A percentile compares a stretch with the other conserved stretches of the same genome.
phyloP scores from a whole-genome alignment of 2,329 filamentous ascomycete genomes.

The Diaporthe caulivora region DNA sequence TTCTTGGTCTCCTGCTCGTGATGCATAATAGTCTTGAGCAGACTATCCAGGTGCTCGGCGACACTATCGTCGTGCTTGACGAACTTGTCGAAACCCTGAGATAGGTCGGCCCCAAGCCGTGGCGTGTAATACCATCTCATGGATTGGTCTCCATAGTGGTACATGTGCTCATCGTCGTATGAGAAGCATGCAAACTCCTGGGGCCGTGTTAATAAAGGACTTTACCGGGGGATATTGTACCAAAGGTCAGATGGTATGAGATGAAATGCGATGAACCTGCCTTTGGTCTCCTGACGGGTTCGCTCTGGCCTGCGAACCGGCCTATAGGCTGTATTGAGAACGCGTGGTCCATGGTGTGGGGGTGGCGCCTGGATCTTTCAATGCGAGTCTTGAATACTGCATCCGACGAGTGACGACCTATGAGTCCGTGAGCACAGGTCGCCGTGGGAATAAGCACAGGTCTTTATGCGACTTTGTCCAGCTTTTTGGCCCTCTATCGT shows the following conservation, averaged over 20 bases:
- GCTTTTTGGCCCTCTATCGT: not conserved
- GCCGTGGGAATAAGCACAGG: slow-evolving; percentile 20
- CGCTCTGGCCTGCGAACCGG: slow-evolving; percentile 75
- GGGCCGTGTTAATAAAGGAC: not conserved
- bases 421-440: slow-evolving; percentile 24
- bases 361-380: not conserved
- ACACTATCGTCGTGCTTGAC: slow-evolving; percentile 82
- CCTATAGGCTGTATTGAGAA: slow-evolving; percentile 79
- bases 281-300: slow-evolving; percentile 81
- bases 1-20: slow-evolving; percentile 77
- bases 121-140: slow-evolving; percentile 91
- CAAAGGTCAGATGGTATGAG: not conserved
- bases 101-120: slow-evolving; percentile 77
- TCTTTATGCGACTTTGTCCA: not conserved
- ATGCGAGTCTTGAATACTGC: not conserved
- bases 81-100: slow-evolving; percentile 84
- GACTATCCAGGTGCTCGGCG: slow-evolving; percentile 90
- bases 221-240: not conserved
- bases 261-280: slow-evolving; percentile 55
- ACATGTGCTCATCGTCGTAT: slow-evolving; percentile 86
- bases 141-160: slow-evolving; percentile 81
- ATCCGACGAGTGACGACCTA: not conserved
- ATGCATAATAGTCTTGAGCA: slow-evolving; percentile 80
- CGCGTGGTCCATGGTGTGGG: slow-evolving; percentile 34
- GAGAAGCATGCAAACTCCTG: slow-evolving; percentile 95